Evolutionary conservation across 345 rosid genomes (phyloP).

Genomic region (Dipteronia sinensis): DNA sequence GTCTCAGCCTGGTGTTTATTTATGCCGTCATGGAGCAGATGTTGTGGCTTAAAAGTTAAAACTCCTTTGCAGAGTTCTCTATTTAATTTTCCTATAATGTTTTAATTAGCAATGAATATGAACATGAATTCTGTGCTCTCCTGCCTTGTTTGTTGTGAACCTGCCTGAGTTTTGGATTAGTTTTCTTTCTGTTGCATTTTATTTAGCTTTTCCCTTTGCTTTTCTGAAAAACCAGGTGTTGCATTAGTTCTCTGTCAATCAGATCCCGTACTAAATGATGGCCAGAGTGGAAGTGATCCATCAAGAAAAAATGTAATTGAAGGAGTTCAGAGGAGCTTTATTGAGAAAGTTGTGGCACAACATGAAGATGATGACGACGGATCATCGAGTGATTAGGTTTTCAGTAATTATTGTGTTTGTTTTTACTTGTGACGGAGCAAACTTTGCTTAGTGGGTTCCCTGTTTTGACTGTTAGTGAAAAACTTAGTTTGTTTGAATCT

Average conservation of each 20-base stretch:
- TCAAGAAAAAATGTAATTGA: constrained; percentile 78
- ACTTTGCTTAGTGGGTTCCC: background rate
- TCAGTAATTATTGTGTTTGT: constrained; percentile 6
- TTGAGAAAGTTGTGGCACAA: constrained; percentile 81
- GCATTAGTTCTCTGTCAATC: constrained; percentile 93
- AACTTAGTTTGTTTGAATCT: background rate
- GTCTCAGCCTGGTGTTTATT: background rate
- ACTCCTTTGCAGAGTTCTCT: background rate
- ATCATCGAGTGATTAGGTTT: constrained; percentile 72
- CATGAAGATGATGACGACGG: constrained; percentile 83
- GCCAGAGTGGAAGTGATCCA: constrained; percentile 68
- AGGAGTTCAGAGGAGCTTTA: constrained; percentile 75
- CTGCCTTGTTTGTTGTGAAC: background rate
- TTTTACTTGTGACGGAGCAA: background rate
- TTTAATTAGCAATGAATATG: background rate
- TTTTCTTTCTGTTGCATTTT: background rate
- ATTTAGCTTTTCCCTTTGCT: background rate
- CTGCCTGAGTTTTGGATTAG: background rate
- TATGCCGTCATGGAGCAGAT: background rate
- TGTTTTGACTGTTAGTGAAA: background rate
- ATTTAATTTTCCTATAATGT: background rate
- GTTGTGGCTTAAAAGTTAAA: constrained; percentile 4
- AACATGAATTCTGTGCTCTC: background rate
- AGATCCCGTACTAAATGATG: constrained; percentile 89
- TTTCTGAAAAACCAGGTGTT: constrained; percentile 59